Percentiles rank a stretch among this genome's conserved stretches.
phyloP scores from a whole-genome alignment of 2,329 filamentous ascomycete genomes.

The Sclerotinia glacialis region DNA sequence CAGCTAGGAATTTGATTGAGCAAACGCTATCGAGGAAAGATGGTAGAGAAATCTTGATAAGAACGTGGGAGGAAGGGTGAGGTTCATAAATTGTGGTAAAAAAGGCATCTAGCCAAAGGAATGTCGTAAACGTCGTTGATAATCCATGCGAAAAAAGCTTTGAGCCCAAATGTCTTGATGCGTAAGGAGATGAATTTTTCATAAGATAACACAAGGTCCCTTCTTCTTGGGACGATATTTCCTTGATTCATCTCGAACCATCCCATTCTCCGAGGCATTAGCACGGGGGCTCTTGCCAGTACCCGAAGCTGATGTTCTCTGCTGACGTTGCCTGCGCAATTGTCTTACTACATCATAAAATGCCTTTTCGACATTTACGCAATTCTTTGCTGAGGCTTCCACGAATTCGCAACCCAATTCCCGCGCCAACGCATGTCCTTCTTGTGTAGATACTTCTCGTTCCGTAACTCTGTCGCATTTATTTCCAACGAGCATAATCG shows the following conservation, averaged over 20 bases:
- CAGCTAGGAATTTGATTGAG: constrained; percentile 31
- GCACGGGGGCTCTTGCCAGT: constrained; percentile 32
- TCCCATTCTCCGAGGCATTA: constrained; percentile 30
- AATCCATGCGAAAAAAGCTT: constrained; percentile 24
- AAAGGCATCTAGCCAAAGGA: constrained; percentile 27
- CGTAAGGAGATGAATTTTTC: constrained; percentile 26
- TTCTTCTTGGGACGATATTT: constrained; percentile 34
- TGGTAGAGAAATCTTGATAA: constrained; percentile 25
- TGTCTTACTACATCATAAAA: constrained; percentile 97
- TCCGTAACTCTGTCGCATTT: constrained; percentile 97
- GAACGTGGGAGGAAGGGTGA: constrained; percentile 22
- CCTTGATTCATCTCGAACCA: constrained; percentile 33
- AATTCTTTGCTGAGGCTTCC: constrained; percentile 95
- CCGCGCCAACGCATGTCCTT: constrained; percentile 86
- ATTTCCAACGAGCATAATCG: constrained; percentile 98
- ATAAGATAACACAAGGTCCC: constrained; percentile 40
- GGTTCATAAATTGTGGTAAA: constrained; percentile 19
- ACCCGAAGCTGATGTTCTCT: constrained; percentile 26
- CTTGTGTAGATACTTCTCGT: constrained; percentile 92
- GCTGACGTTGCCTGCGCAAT: constrained; percentile 75
- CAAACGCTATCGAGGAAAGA: constrained; percentile 32
- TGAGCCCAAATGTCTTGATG: constrained; percentile 20
- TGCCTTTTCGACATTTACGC: constrained; percentile 96
- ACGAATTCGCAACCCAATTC: constrained; percentile 95
- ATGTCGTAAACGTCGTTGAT: constrained; percentile 32